Conservation (phyloP, 495 filamentous ascomycete genomes). For the Annulohypoxylon moriforme region DNA sequence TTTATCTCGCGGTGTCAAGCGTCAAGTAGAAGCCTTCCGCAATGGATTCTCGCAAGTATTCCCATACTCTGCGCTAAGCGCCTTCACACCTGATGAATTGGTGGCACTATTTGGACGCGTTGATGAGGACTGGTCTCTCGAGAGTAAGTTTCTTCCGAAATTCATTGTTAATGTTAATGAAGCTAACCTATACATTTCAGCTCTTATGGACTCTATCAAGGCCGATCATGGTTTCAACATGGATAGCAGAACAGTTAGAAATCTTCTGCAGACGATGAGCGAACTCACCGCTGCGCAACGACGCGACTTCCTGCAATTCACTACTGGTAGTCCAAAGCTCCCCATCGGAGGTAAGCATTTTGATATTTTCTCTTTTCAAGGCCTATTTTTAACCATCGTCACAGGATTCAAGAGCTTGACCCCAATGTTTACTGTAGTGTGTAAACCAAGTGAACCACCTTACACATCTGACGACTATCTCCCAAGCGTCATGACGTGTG, state of each 20-base stretch:
- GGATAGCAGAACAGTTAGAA: conserved; percentile 96
- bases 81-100: conserved; percentile 97
- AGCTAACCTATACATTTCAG: conserved; percentile 58
- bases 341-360: conserved; percentile 89
- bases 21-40: conserved; percentile 92
- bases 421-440: conserved; percentile 98
- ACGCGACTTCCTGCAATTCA: conserved; percentile 97
- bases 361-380: not conserved
- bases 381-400: conserved; percentile 28
- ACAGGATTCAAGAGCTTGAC: conserved; percentile 95
- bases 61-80: conserved; percentile 89
- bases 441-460: conserved; percentile 95
- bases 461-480: conserved; percentile 97
- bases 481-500: conserved; percentile 99
- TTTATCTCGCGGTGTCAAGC: conserved; percentile 83
- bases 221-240: conserved; percentile 99
- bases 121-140: conserved; percentile 97
- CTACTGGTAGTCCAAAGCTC: conserved; percentile 97
- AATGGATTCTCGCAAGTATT: conserved; percentile 95
- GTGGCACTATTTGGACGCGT: conserved; percentile 94
- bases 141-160: conserved; percentile 71
- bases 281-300: conserved; percentile 79
- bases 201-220: conserved; percentile 97
- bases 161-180: not conserved
- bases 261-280: conserved; percentile 95